A percentile compares a stretch with the other conserved stretches of the same genome.
These are phyloP conservation scores for Protomyces macrosporus DNA, from an alignment of 1,139 yeast genomes.

Conservation along the genomic window DNA sequence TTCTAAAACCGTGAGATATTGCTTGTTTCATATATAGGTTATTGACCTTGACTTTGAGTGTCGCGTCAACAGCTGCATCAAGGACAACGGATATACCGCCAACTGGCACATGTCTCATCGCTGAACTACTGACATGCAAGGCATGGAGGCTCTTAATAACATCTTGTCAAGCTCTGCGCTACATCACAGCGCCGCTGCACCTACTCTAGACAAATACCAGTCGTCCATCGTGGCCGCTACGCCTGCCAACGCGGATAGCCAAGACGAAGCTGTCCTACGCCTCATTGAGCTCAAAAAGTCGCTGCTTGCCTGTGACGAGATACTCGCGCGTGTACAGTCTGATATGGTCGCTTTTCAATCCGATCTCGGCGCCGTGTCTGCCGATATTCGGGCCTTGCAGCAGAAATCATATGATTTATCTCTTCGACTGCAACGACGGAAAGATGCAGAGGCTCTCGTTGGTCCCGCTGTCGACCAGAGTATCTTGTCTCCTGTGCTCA, in stretches of 20 bases:
- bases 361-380: slow-evolving; percentile 55
- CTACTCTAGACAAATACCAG: no score
- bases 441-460: slow-evolving; percentile 27
- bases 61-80: no score
- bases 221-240: background rate
- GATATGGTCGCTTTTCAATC: slow-evolving; percentile 51
- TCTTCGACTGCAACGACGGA: slow-evolving; percentile 45
- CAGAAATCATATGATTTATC: slow-evolving; percentile 57
- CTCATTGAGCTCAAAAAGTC: slow-evolving; percentile 39
- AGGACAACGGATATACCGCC: no score
- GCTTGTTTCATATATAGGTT: no score
- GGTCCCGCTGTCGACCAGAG: slow-evolving; percentile 27
- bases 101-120: no score
- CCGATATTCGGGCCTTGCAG: slow-evolving; percentile 54
- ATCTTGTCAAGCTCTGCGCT: background rate
- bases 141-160: background rate
- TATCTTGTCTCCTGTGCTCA: slow-evolving; percentile 35
- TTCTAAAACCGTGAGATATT: no score
- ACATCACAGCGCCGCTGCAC: no score
- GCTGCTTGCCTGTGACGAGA: slow-evolving; percentile 43
- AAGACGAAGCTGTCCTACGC: slow-evolving; percentile 8
- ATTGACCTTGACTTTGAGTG: no score
- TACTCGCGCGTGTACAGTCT: slow-evolving; percentile 40
- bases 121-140: background rate
- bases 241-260: background rate